Base-by-base conservation (phyloP, 2,329 filamentous ascomycete species). In the Pseudogymnoascus verrucosus region DNA sequence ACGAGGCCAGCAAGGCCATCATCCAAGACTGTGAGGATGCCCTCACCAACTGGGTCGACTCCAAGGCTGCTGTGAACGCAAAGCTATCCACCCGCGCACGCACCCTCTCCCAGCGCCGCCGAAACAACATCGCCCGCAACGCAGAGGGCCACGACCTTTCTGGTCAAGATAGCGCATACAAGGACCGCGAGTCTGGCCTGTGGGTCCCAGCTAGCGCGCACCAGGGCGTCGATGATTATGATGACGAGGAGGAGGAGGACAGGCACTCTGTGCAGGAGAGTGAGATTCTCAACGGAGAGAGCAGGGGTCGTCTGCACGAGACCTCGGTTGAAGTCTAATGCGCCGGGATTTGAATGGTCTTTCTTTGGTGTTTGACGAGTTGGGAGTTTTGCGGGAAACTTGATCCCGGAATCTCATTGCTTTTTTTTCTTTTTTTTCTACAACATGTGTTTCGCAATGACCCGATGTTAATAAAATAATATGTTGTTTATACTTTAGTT, bases 21-120 rank as follows among this genome's bases (percentile, higher is more conserved):
- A 98, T 99, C 73, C 95, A 99, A 79, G 95, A 99, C 78, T 99
- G 95, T 76, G 95, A 99, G 78, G 93, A 98, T 74, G 85, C 95
- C 1, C 87, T 99, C 66, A 97, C 92, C 75, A 97, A 96, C 82
- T 99, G 95, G 95, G 92, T 98, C 40, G 84, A 87, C 64, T 88
- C 91, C 72, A 95, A 96, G 73, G 93, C 95, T 5, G 88, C 91
- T 54, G 92, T 99, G 69, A 89, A 84, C 64, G 88, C 93, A 68
- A 93, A 91, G 76, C 86, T 99, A 60, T 96, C 91, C 4, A 89
- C 88, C 16, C 91, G 95, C 65, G 87, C 93, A 42, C 91, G 93
- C 69, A 96, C 89, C 14, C 84, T 98, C 37, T 96, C 91, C 54
- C 91, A 92, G 76, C 89, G 93, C 70, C 89, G 91, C 68, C 86